A percentile compares a stretch with the other conserved stretches of the same genome.
These are phyloP conservation scores for Cephalotrichum gorgonifer DNA, from an alignment of 2,329 filamentous ascomycete species.

Conservation along the genomic window DNA sequence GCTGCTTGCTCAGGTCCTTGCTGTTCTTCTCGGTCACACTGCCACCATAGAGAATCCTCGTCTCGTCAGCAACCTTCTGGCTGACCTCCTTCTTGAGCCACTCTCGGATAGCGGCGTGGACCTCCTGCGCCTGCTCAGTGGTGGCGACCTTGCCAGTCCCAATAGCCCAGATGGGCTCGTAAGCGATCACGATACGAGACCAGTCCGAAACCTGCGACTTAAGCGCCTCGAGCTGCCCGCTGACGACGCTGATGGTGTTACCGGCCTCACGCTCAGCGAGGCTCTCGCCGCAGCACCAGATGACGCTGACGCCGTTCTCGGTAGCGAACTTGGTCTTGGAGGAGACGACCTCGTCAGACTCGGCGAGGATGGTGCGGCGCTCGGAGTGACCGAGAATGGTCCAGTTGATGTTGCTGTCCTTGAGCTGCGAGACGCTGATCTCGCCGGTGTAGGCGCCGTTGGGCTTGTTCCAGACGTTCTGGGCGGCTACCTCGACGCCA, in stretches of 20 bases:
- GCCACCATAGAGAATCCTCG: constrained; percentile 91
- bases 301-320: constrained; percentile 78
- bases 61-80: constrained; percentile 69
- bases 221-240: constrained; percentile 74
- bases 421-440: constrained; percentile 84
- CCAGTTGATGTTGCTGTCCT: constrained; percentile 84
- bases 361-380: constrained; percentile 79
- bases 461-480: constrained; percentile 97
- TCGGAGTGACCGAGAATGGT: constrained; percentile 90
- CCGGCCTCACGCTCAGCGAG: constrained; percentile 81
- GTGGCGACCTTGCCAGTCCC: constrained; percentile 91
- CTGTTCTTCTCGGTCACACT: constrained; percentile 98
- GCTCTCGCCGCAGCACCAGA: constrained; percentile 95
- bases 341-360: constrained; percentile 77
- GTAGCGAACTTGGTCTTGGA: constrained; percentile 90
- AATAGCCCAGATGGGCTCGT: constrained; percentile 96
- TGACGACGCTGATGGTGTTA: constrained; percentile 80
- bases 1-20: constrained; percentile 79
- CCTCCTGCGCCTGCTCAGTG: constrained; percentile 84
- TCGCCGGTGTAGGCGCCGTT: constrained; percentile 96
- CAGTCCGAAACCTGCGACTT: constrained; percentile 72
- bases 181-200: constrained; percentile 91
- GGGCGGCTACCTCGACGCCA: constrained; percentile 76
- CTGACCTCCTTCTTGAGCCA: constrained; percentile 76
- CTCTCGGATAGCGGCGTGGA: constrained; percentile 80